A percentile compares a stretch with the other conserved stretches of the same genome.
These are phyloP conservation scores for Trichophyton verrucosum DNA, from an alignment of 2,329 filamentous ascomycete species.

Conservation along the genomic window DNA sequence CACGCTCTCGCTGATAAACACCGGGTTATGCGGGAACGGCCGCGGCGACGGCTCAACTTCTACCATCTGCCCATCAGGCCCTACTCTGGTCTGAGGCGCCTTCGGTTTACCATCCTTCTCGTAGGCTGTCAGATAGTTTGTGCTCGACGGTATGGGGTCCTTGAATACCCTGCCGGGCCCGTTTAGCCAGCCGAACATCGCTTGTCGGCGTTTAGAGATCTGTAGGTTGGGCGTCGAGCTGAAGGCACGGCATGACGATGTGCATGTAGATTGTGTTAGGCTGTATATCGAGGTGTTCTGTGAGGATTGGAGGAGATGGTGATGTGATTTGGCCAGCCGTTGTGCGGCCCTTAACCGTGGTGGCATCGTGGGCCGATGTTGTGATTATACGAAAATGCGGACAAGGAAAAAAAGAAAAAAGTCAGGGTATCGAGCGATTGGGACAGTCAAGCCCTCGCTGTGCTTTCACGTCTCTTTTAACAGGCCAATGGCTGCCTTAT, in stretches of 20 bases:
- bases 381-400: neutral
- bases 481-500: neutral
- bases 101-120: slow-evolving; percentile 20
- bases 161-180: slow-evolving; percentile 40
- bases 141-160: slow-evolving; percentile 37
- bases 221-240: slow-evolving; percentile 3
- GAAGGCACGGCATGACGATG: slow-evolving; percentile 13
- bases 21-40: slow-evolving; percentile 63
- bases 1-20: slow-evolving; percentile 59
- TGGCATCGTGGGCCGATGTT: slow-evolving; percentile 22
- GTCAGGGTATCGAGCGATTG: neutral
- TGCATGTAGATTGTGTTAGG: slow-evolving; percentile 9
- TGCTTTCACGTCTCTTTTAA: neutral
- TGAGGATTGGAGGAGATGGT: slow-evolving; percentile 14
- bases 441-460: neutral
- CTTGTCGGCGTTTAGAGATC: slow-evolving; percentile 32
- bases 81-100: too few species aligned
- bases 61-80: too few species aligned
- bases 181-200: slow-evolving; percentile 39
- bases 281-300: slow-evolving; percentile 19
- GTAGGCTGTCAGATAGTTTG: slow-evolving; percentile 46
- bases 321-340: slow-evolving; percentile 19
- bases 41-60: slow-evolving; percentile 16
- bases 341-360: slow-evolving; percentile 27
- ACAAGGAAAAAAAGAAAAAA: neutral